A percentile compares a stretch with the other conserved stretches of the same genome.
phyloP scores from a whole-genome alignment of 768 basidiomycete genomes.

The Lentinula lateritia region DNA sequence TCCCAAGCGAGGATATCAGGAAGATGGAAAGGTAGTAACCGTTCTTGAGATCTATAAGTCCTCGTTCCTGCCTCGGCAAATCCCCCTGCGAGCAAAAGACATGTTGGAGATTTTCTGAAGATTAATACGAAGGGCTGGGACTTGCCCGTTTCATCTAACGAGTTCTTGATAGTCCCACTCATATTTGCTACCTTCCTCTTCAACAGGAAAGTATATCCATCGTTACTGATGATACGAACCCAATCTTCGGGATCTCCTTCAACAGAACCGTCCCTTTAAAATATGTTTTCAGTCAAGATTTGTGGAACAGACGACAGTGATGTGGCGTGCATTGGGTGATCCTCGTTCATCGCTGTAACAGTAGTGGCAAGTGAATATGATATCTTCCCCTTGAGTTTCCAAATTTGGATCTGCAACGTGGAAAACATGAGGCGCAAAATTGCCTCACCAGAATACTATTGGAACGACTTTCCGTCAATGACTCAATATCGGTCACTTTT shows the following conservation, averaged over 20 bases:
- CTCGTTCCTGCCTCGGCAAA: conserved; percentile 73
- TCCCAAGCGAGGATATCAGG: not conserved
- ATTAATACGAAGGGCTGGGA: conserved; percentile 11
- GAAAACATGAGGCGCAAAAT: not conserved
- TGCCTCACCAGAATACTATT: not conserved
- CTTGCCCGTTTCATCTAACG: conserved; percentile 68
- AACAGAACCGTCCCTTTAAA: not conserved
- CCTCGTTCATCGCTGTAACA: not conserved
- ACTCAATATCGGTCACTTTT: not conserved
- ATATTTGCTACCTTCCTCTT: conserved; percentile 66
- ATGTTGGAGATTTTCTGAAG: not conserved
- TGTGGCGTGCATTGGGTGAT: not conserved
- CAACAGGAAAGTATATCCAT: conserved; percentile 80
- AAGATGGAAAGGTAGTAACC: conserved; percentile 35
- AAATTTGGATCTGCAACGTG: not conserved
- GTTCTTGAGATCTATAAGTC: conserved; percentile 52
- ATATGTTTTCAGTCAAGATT: not conserved
- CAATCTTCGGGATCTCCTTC: conserved; percentile 42
- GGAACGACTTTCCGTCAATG: not conserved
- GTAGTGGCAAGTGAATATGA: too few relatives aligned
- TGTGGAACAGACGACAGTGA: too few relatives aligned
- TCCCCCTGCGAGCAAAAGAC: conserved; percentile 39
- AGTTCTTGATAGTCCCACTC: conserved; percentile 79
- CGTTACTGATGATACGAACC: conserved; percentile 71
- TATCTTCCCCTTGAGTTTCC: not conserved